Conservation (phyloP, 2,329 filamentous ascomycete species). For the Dactylella cylindrospora region DNA sequence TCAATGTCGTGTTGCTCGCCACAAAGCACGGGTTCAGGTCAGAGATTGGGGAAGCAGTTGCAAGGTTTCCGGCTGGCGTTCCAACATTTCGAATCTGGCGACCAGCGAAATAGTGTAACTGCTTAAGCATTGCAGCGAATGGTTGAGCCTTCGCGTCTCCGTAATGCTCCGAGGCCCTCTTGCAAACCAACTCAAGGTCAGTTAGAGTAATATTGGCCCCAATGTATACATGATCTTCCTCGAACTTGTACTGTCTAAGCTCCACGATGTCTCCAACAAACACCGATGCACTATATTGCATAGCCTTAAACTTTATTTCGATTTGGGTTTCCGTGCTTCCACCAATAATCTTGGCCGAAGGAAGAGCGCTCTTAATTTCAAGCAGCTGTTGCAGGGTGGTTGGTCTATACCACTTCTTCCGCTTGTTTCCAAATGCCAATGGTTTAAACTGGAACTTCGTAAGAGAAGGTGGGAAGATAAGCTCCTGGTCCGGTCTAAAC, state of each 20-base stretch:
- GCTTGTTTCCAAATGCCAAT: conserved; percentile 88
- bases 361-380: conserved; percentile 83
- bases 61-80: conserved; percentile 89
- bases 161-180: conserved; percentile 76
- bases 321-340: conserved; percentile 98
- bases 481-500: conserved; percentile 87
- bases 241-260: conserved; percentile 75
- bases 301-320: conserved; percentile 95
- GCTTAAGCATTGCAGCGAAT: conserved; percentile 88
- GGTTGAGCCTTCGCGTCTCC: conserved; percentile 71
- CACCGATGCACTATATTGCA: conserved; percentile 85
- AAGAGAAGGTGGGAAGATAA: conserved; percentile 87
- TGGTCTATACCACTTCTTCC: conserved; percentile 89
- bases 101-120: conserved; percentile 91
- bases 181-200: conserved; percentile 82
- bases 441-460: conserved; percentile 80
- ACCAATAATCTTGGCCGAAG: conserved; percentile 88
- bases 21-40: conserved; percentile 94
- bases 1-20: conserved; percentile 75
- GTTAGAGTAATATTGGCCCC: conserved; percentile 91
- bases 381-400: conserved; percentile 82
- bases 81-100: conserved; percentile 97
- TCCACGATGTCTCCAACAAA: conserved; percentile 93
- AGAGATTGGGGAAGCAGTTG: conserved; percentile 92
- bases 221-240: conserved; percentile 81